Conservation (phyloP, 2,329 filamentous ascomycete genomes). For the Ophiostoma australiae region DNA sequence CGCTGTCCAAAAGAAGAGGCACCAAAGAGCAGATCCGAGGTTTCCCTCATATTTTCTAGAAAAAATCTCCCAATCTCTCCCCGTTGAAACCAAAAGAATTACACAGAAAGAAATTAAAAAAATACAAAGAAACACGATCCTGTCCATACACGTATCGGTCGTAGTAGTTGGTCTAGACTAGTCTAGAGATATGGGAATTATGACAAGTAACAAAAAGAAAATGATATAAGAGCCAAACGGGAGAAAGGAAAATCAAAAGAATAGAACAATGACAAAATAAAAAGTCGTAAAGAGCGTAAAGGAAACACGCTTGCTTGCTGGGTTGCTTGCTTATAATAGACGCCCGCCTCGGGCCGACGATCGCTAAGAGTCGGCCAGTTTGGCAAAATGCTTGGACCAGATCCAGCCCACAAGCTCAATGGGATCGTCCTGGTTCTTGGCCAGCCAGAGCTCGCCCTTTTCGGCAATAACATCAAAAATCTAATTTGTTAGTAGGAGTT, state of each 20-base stretch:
- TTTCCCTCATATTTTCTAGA: not conserved
- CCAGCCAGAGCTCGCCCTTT: constrained; percentile 96
- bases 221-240: not conserved
- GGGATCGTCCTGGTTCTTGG: constrained; percentile 91
- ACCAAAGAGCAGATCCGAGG: not conserved
- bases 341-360: not conserved
- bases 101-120: not conserved
- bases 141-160: constrained; percentile 13
- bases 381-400: constrained; percentile 96
- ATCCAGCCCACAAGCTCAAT: constrained; percentile 85
- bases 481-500: constrained; percentile 36
- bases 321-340: not conserved
- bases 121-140: constrained; percentile 11
- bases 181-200: not conserved
- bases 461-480: constrained; percentile 91
- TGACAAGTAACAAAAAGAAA: not conserved
- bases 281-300: not conserved
- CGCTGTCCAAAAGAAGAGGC: not conserved
- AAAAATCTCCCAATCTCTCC: not conserved
- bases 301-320: not conserved
- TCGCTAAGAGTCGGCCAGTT: constrained; percentile 48
- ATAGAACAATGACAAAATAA: not conserved
- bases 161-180: not conserved
- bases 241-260: not conserved
- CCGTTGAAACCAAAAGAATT: not conserved